Conservation (phyloP, 2,329 filamentous ascomycete genomes). For the Zarea fungicola region DNA sequence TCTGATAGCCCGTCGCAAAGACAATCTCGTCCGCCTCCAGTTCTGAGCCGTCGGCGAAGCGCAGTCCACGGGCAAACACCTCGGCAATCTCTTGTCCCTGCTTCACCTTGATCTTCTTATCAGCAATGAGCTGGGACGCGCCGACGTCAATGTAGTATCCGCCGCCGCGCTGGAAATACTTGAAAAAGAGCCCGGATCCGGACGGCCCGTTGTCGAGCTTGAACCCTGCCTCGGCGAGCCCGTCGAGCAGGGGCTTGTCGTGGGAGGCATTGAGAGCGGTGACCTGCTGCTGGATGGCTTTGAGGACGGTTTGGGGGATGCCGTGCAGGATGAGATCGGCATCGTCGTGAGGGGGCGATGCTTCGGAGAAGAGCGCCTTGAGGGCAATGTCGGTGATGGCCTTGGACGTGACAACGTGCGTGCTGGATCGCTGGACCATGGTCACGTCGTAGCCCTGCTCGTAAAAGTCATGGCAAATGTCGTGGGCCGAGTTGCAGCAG, state of each 20-base stretch:
- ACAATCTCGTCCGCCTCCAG: constrained; percentile 59
- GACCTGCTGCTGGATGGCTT: constrained; percentile 48
- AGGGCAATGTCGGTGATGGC: constrained; percentile 48
- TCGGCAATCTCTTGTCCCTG: constrained; percentile 50
- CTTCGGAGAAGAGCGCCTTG: constrained; percentile 45
- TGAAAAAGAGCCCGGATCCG: constrained; percentile 47
- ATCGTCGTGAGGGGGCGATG: constrained; percentile 57
- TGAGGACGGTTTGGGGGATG: constrained; percentile 54
- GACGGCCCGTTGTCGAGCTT: constrained; percentile 49
- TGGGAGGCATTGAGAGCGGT: constrained; percentile 27
- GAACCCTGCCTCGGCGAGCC: constrained; percentile 53
- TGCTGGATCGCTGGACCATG: constrained; percentile 63
- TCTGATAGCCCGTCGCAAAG: constrained; percentile 60
- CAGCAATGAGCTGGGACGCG: constrained; percentile 53
- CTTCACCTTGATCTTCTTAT: constrained; percentile 60
- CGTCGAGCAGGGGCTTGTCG: constrained; percentile 35
- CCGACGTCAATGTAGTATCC: constrained; percentile 70
- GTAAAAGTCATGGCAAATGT: constrained; percentile 63
- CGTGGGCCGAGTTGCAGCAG: constrained; percentile 63
- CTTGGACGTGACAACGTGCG: constrained; percentile 56
- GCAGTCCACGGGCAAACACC: constrained; percentile 41
- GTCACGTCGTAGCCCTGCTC: constrained; percentile 64
- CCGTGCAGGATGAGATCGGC: constrained; percentile 57
- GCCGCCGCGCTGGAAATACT: constrained; percentile 59
- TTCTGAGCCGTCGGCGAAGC: constrained; percentile 49